Percentiles rank a stretch among this genome's conserved stretches.
phyloP scores from a whole-genome alignment of 345 rosid species.

The Reutealis trisperma region DNA sequence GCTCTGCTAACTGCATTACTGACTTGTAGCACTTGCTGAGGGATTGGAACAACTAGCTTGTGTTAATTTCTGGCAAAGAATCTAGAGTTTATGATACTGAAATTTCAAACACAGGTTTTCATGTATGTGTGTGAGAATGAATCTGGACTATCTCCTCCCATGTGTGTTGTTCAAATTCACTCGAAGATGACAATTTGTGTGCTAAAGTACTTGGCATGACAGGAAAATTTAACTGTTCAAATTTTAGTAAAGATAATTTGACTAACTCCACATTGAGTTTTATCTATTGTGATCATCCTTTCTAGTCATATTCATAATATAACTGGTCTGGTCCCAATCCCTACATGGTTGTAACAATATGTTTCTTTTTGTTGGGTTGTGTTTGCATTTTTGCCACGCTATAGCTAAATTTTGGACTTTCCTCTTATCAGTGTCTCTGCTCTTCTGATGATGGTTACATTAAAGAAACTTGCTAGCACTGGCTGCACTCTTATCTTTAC shows the following conservation, averaged over 20 bases:
- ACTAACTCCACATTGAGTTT: neutral
- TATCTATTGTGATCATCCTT: neutral
- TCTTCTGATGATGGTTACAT: slow-evolving; percentile 97
- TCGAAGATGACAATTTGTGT: too few species aligned
- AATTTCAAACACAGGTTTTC: neutral
- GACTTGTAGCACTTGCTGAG: neutral
- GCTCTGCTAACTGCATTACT: neutral
- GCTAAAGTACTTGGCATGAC: neutral
- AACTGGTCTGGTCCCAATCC: neutral
- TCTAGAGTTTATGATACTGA: neutral
- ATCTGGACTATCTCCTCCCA: neutral
- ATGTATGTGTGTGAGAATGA: slow-evolving; percentile 4
- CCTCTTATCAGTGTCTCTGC: slow-evolving; percentile 76
- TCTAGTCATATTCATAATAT: neutral
- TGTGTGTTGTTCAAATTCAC: neutral
- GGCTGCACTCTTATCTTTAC: slow-evolving; percentile 96
- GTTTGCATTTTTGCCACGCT: slow-evolving; percentile 3
- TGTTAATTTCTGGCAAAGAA: neutral
- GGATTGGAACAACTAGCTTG: neutral
- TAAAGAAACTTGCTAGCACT: slow-evolving; percentile 93
- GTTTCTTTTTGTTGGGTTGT: neutral
- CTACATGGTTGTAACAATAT: slow-evolving; percentile 1
- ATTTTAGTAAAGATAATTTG: neutral
- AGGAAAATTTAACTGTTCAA: neutral
- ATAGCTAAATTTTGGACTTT: slow-evolving; percentile 14